Evolutionary conservation across 1,284 basidiomycete genomes (phyloP).

Genomic region (Meira miltonrushii): DNA sequence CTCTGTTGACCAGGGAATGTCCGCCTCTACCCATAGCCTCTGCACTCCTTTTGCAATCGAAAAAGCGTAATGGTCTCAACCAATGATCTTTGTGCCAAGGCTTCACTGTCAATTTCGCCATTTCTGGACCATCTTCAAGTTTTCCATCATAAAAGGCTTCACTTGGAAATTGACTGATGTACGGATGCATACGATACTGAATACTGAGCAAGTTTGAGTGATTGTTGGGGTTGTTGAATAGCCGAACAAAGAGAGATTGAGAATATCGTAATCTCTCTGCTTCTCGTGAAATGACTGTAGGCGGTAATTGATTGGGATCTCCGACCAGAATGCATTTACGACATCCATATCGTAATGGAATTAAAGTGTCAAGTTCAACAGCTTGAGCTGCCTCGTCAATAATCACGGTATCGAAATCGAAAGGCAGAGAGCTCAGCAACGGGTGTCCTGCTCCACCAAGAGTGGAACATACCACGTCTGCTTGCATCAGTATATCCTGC

Average conservation of each 20-base stretch:
- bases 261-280: constrained; percentile 78
- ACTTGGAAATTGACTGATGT: constrained; percentile 86
- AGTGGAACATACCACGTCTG: constrained; percentile 90
- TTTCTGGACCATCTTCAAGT: constrained; percentile 79
- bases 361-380: constrained; percentile 91
- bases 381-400: constrained; percentile 98
- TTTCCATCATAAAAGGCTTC: constrained; percentile 78
- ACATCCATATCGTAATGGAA: constrained; percentile 85
- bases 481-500: constrained; percentile 53
- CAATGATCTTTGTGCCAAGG: constrained; percentile 77
- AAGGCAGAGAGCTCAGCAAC: constrained; percentile 63
- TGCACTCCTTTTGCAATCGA: constrained; percentile 57
- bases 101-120: constrained; percentile 75
- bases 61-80: constrained; percentile 85
- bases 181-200: constrained; percentile 99
- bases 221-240: constrained; percentile 72
- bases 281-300: constrained; percentile 86
- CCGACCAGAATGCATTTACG: constrained; percentile 89
- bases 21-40: constrained; percentile 57
- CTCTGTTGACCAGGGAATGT: constrained; percentile 72
- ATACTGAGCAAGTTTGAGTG: constrained; percentile 89
- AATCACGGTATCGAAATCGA: constrained; percentile 91
- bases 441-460: constrained; percentile 84
- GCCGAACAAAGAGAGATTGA: constrained; percentile 84
- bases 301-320: constrained; percentile 94